Percentiles rank a stretch among this genome's conserved stretches.
Conservation (phyloP, 2,329 filamentous ascomycete genomes). For the Aspergillus fischeri region DNA sequence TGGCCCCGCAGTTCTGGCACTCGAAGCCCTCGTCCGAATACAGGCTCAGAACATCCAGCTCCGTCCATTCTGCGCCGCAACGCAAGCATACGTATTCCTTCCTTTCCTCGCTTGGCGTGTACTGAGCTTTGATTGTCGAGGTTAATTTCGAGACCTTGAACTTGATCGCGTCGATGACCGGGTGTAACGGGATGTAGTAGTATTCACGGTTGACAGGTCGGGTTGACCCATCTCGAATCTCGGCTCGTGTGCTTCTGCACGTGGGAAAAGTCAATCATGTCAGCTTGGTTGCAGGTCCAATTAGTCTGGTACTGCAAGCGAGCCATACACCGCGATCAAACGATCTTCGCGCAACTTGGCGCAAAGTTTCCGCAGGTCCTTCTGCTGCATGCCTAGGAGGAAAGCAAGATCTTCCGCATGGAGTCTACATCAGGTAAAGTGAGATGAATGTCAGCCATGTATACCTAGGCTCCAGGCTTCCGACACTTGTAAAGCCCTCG, state of each 20-base stretch:
- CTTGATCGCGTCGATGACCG: slow-evolving; percentile 93
- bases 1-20: slow-evolving; percentile 69
- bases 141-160: slow-evolving; percentile 86
- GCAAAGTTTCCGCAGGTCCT: slow-evolving; percentile 86
- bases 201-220: slow-evolving; percentile 84
- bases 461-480: not conserved
- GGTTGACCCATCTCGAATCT: slow-evolving; percentile 74
- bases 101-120: slow-evolving; percentile 74
- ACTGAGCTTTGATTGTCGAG: slow-evolving; percentile 80
- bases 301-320: slow-evolving; percentile 3
- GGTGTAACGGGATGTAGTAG: slow-evolving; percentile 95
- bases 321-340: slow-evolving; percentile 70
- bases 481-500: not conserved
- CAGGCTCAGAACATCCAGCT: slow-evolving; percentile 80
- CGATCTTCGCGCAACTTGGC: slow-evolving; percentile 81
- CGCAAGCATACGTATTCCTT: slow-evolving; percentile 85
- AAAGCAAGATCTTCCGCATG: slow-evolving; percentile 84
- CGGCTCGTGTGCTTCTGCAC: slow-evolving; percentile 65
- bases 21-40: slow-evolving; percentile 66
- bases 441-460: not conserved
- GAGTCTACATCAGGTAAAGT: slow-evolving; percentile 48
- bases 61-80: slow-evolving; percentile 82
- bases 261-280: slow-evolving; percentile 7
- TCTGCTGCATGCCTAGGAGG: slow-evolving; percentile 82
- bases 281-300: slow-evolving; percentile 8